Evolutionary conservation across 331 rosid genomes (phyloP), one percentile per base, ranked within the genome.

Genomic region (Phaseolus coccineus): DNA sequence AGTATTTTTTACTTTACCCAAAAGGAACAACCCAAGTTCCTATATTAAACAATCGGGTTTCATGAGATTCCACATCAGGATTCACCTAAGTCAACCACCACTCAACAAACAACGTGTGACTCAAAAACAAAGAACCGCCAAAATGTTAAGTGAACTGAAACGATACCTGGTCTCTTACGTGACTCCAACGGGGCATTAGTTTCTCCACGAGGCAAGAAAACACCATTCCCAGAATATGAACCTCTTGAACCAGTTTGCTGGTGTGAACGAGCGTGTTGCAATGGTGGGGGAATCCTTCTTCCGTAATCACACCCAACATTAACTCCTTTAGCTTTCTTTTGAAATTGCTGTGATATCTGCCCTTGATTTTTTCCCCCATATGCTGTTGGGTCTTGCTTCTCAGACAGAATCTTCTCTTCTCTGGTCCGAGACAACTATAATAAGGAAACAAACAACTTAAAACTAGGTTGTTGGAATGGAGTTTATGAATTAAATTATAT

Each of bases 221-320:
- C 94, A 16, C 98, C 98, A 0, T 97, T 93, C 9, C 98, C 98
- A 67, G 81, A 40, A 0, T 89, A 87, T 3, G 84, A 78, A 33
- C 44, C 74, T 53, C 79, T 70, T 0, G 89, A 79, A 31, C 78
- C 81, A 33, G 88, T 78, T 74, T 28, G 85, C 30, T 73, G 82
- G 10, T 46, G 63, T 35, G 33, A 19, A 15, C 51, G 33, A 63
- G 28, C 30, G 1, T 25, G 37, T 30, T 25, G 37, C 48, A 65
- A 67, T 0, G 40, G 50, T 22, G 69, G 69, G 22, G 63, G 71
- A 30, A 51, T 37, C 72, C 51, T 53, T 27, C 74, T 6, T 8
- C 72, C 64, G 24, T 80, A 67, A 15, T 10, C 80, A 39, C 22
- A 40, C 35, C 80, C 76, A 51, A 25, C 37, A 13, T 47, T 68